These are phyloP conservation scores for Exidia glandulosa DNA, from an alignment of 768 basidiomycete genomes.

Conservation along the genomic window DNA sequence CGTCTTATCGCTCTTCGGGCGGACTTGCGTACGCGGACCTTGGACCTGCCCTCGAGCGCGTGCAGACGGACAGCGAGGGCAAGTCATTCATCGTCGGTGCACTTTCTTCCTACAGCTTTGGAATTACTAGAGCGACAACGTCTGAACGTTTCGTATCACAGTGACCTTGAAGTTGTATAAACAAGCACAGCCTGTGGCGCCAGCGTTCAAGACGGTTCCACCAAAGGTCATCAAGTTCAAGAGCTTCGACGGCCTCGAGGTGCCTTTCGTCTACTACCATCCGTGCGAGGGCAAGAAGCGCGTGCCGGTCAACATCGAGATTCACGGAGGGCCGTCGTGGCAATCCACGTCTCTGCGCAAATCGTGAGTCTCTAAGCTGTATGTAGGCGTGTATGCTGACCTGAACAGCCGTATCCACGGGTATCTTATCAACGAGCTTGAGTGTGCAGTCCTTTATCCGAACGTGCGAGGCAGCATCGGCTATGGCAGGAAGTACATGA, in stretches of 20 bases:
- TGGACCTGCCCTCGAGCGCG: slow-evolving; percentile 9
- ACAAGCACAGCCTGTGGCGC: slow-evolving; percentile 25
- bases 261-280: slow-evolving; percentile 33
- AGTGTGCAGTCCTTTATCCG: slow-evolving; percentile 29
- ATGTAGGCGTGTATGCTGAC: not conserved
- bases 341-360: slow-evolving; percentile 24
- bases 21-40: slow-evolving; percentile 24
- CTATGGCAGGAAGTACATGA: slow-evolving; percentile 29
- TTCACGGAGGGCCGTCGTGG: slow-evolving; percentile 29
- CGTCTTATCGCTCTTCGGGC: slow-evolving; percentile 20
- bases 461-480: slow-evolving; percentile 34
- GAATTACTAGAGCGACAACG: too few relatives aligned
- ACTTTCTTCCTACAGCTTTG: too few relatives aligned
- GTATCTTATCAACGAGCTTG: slow-evolving; percentile 31
- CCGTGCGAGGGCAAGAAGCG: slow-evolving; percentile 18
- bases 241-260: slow-evolving; percentile 30
- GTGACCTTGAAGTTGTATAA: slow-evolving; percentile 18
- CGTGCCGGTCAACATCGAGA: slow-evolving; percentile 25
- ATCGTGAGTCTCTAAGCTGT: slow-evolving; percentile 14
- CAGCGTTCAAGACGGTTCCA: slow-evolving; percentile 15
- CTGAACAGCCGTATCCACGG: slow-evolving; percentile 19
- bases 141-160: too few relatives aligned
- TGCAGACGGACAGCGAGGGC: slow-evolving; percentile 13
- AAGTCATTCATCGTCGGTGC: slow-evolving; percentile 13
- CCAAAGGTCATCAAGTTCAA: slow-evolving; percentile 26